phyloP scores from a whole-genome alignment of 495 filamentous ascomycete genomes.

The Annulohypoxylon bovei region DNA sequence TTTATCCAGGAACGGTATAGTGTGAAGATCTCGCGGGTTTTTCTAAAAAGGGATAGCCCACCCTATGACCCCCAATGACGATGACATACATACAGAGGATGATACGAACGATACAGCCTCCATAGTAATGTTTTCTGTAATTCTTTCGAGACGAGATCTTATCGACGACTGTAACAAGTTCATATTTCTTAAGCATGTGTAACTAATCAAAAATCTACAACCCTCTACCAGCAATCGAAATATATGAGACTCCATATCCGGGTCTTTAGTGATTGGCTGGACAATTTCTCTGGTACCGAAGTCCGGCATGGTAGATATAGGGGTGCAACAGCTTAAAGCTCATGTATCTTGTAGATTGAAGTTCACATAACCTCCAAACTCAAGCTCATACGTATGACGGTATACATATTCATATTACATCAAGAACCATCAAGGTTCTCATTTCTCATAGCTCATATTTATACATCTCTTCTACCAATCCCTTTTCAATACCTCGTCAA shows the following conservation, averaged over 20 bases:
- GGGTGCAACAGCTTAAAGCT: background rate
- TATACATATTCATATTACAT: constrained; percentile 17
- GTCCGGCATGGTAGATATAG: background rate
- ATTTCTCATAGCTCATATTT: background rate
- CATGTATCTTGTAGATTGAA: background rate
- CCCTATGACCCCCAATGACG: no score
- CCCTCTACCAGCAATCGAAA: background rate
- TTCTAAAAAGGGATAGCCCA: constrained; percentile 2
- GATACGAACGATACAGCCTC: background rate
- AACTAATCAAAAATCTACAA: background rate
- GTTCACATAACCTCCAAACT: background rate
- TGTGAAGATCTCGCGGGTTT: constrained; percentile 20
- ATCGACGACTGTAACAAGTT: background rate
- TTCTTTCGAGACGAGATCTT: background rate
- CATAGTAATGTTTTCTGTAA: background rate
- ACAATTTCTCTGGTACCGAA: constrained; percentile 4
- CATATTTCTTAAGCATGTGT: background rate
- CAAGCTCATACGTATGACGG: background rate
- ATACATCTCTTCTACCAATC: background rate
- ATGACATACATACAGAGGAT: no score
- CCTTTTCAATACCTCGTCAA: constrained; percentile 55
- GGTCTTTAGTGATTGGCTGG: background rate
- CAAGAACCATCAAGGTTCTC: constrained; percentile 27
- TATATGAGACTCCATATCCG: background rate
- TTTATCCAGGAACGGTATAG: constrained; percentile 25